Base-by-base conservation (phyloP, 2,329 filamentous ascomycete species). In the Metarhizium anisopliae region DNA sequence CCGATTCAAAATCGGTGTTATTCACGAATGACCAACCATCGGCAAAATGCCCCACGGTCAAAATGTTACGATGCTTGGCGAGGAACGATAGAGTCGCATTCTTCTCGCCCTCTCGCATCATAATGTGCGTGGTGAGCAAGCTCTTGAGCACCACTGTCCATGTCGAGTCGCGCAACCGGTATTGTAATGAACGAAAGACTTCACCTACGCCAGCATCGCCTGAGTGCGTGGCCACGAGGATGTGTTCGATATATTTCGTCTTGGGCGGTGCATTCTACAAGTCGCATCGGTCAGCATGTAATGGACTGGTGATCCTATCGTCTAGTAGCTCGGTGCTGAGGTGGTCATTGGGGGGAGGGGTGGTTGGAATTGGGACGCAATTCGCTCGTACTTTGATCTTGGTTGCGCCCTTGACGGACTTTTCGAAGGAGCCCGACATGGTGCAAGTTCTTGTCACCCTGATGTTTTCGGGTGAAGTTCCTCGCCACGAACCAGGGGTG, bases 101-200 rank as follows among this genome's bases (percentile, higher is more conserved):
- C 38, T 87, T 85, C 60, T 92, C 87, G 54, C 94, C 94, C 74
- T 99, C 94, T 63, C 94, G 84, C 68, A 99, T 94, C 94, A 99
- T 97, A 59, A 97, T 77, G 71, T 99, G 94, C 50, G 95, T 85
- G 51, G 95, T 94, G 65, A 97, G 96, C 62, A 99, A 78, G 64
- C 90, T 87, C 77, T 99, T 99, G 85, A 96, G 96, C 61, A 96
- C 93, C 56, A 97, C 91, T n/a, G 94, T 99, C 94, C 94, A 99
- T 78, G 94, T 96, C 63, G 93, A 93, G 71, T 99, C 94, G 69
- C 91, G 87, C 62, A 99, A 74, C 53, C 94, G 85, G 69, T 90
- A 84, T 68, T 95, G 91, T 55, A 99, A 78, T 47, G 91, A 90
- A 59, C 94, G 86, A 71, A 99, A 97, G 67, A 99, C 89, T 75